Base-by-base conservation (phyloP, 129 eudicot species). In the Arctium minus region DNA sequence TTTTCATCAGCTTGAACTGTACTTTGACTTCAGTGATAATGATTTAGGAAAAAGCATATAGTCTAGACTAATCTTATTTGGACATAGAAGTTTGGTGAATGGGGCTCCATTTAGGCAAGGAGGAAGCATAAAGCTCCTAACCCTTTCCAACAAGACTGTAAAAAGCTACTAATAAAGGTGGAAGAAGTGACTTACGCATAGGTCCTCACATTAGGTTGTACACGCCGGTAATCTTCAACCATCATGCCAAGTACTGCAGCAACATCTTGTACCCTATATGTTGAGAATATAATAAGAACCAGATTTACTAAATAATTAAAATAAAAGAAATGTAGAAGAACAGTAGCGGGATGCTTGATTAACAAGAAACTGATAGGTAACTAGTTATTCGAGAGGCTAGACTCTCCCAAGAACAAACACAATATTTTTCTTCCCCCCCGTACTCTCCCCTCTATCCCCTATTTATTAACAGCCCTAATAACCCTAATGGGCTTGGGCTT, bases 211-310 rank as follows among this genome's bases (percentile, higher is more conserved):
- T 96, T 85, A 69, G 99, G 99, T 82, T 96, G 99, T 82, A 96
- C 78, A 65, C 94, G 91, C 27, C 88, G 86, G 88, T 93, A 83
- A 87, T 87, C 91, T 88, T 96, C 99, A 78, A 96, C 92, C 99
- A 96, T 96, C 97, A 96, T 93, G 78, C 99, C 99, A 75, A 96
- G 94, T 62, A 96, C 73, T 84, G 90, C 98, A 78, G 97, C 98
- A 80, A 96, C 99, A 90, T 96, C 98, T 89, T 91, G 99, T 80
- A 93, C 94, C 97, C 99, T 96, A 73, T 29, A 79, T 73, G 60
- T 69, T 76, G 78, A 85, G 9, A 87, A 22, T 22, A 22, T 22
- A 22, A 22, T 22, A 22, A 22, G 27, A 22, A 22, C 27, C 27
- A 22, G 27, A 22, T 22, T 22, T 22, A 22, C 27, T 22, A 22